Conservation (phyloP, 768 basidiomycete species). For the Termitomyces sp. region DNA sequence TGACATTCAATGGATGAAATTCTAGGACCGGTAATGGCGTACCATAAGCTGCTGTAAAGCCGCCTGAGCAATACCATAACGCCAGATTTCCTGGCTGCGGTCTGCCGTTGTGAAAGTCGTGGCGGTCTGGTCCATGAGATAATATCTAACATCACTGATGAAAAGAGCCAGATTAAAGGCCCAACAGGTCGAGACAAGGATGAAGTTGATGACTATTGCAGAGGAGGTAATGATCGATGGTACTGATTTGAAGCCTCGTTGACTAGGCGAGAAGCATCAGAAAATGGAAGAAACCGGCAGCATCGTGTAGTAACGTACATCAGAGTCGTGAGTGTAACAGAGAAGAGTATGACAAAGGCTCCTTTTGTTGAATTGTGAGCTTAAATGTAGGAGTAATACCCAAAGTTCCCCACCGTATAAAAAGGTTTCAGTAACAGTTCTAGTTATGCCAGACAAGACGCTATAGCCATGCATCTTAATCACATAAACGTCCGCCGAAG, state of each 20-base stretch:
- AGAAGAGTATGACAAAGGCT: not conserved
- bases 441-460: not conserved
- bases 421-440: not conserved
- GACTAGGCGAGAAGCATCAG: not conserved
- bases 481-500: not conserved
- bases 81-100: not conserved
- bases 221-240: not conserved
- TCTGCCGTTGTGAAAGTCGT: not conserved
- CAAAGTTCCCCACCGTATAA: not conserved
- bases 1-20: not conserved
- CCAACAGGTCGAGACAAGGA: not conserved
- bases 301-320: not conserved
- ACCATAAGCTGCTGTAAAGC: not conserved
- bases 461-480: not conserved
- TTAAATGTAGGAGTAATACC: not conserved
- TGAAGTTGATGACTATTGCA: not conserved
- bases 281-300: not conserved
- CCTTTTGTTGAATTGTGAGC: not conserved
- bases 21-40: not conserved
- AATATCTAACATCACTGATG: not conserved
- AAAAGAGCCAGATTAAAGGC: not conserved
- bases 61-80: not conserved
- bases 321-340: not conserved
- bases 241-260: not conserved
- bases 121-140: not conserved